Evolutionary conservation across 2,329 filamentous ascomycete genomes (phyloP).

Genomic region (Colletotrichum lentis): DNA sequence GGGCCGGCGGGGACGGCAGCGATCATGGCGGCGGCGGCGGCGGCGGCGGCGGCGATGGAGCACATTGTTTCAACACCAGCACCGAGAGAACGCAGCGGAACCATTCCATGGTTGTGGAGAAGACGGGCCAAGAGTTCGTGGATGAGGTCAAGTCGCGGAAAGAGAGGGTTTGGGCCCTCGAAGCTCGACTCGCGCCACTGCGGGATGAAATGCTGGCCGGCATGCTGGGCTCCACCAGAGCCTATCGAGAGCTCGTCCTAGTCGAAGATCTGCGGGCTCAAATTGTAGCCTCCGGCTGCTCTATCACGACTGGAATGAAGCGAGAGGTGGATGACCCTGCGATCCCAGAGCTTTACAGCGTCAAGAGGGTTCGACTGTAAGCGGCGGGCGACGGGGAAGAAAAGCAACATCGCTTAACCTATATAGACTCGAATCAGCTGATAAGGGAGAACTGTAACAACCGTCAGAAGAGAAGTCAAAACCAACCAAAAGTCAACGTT

Average conservation of each 20-base stretch:
- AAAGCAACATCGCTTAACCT: background rate
- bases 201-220: background rate
- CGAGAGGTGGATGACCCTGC: background rate
- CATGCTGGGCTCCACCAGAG: background rate
- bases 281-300: background rate
- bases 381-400: background rate
- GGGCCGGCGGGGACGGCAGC: background rate
- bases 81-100: background rate
- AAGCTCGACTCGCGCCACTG: background rate
- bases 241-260: slow-evolving; percentile 6
- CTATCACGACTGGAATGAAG: background rate
- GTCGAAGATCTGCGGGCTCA: background rate
- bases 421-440: background rate
- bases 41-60: background rate
- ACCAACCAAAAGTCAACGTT: background rate
- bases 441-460: background rate
- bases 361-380: background rate
- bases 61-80: background rate
- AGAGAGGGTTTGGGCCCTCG: background rate
- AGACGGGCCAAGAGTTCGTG: slow-evolving; percentile 2
- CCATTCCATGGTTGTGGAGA: background rate
- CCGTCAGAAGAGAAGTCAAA: background rate
- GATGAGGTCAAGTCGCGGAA: slow-evolving; percentile 1
- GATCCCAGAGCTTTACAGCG: background rate
- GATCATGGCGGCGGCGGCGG: too few species aligned